Evolutionary conservation across 2,329 filamentous ascomycete species (phyloP).

Genomic region (Diaporthe helianthi): DNA sequence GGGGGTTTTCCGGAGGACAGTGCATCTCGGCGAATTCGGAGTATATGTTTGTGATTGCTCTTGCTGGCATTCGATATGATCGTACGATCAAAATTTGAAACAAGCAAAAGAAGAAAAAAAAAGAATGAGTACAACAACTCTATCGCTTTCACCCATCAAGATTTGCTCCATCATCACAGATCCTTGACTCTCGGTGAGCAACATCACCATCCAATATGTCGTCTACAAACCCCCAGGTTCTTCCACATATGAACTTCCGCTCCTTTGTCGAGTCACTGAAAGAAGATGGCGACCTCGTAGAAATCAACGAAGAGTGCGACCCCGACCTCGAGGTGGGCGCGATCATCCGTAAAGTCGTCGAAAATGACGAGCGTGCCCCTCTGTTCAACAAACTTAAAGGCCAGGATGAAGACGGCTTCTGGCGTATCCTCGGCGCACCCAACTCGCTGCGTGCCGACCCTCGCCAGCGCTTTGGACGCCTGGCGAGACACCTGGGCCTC

Average conservation of each 20-base stretch:
- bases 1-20: background rate
- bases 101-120: background rate
- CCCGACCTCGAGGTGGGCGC: constrained; percentile 55
- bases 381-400: constrained; percentile 61
- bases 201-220: background rate
- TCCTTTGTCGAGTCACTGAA: constrained; percentile 52
- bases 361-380: constrained; percentile 54
- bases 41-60: background rate
- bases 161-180: background rate
- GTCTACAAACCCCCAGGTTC: constrained; percentile 18
- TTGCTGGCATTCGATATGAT: background rate
- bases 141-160: background rate
- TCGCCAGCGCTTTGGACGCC: constrained; percentile 47
- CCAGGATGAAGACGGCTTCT: constrained; percentile 51
- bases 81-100: background rate
- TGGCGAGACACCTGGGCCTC: constrained; percentile 51
- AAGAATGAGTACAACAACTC: too few species aligned
- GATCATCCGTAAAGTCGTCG: constrained; percentile 53
- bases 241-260: constrained; percentile 45
- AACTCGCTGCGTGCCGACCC: constrained; percentile 45
- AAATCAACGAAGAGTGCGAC: constrained; percentile 52
- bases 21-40: too few species aligned
- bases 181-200: background rate
- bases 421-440: constrained; percentile 54
- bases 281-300: constrained; percentile 51